Base-by-base conservation (phyloP, 2,329 filamentous ascomycete genomes). In the Pseudogymnoascus sp. region DNA sequence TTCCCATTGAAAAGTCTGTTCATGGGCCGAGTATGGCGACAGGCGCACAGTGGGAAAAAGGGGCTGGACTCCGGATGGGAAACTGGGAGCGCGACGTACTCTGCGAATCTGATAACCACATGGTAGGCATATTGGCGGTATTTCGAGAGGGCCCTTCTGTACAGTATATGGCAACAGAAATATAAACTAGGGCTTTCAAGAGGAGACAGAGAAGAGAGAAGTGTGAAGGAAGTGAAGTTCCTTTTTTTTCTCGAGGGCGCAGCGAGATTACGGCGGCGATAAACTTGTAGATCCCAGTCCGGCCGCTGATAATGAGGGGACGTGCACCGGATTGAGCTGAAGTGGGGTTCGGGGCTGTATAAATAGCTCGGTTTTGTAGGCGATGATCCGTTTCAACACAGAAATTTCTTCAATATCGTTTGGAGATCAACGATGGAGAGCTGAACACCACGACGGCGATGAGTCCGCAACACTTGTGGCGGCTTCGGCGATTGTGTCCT, bases 21-120 rank as follows among this genome's bases (percentile, higher is more conserved):
- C 41, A 8, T 64, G n/a, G 45, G 57, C 5, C 6, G 14, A 4
- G 36, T 62, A 66, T 69, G 68, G 62, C 57, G 61, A 63, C 64
- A 66, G 69, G 69, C 68, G 67, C 69, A 68, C 68, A 66, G 16
- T 37, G 64, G 31, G 34, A 28, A 37, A 34, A 36, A 39, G 60
- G 23, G 41, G 37, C 23, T 68, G 43, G 61, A 60, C 45, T 16
- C 14, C 41, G 39, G 19, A 57, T 57, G 13, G 28, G n/a, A 28
- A 57, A 6, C 1, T 57, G 64, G 62, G 11, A 60, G 25, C 51
- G 62, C 62, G 36, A 81, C 90, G 74, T 83, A 96, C 93, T 98
- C 79, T 98, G 93, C 75, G 90, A 86, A 79, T 98, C 93, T 72
- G 93, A 90, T 74, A 98, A 84, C 93, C 93, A 98, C 90, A 96